A percentile compares a stretch with the other conserved stretches of the same genome.
Evolutionary conservation across 208 protist species (phyloP).

Genomic region (Trypanosoma theileri): DNA sequence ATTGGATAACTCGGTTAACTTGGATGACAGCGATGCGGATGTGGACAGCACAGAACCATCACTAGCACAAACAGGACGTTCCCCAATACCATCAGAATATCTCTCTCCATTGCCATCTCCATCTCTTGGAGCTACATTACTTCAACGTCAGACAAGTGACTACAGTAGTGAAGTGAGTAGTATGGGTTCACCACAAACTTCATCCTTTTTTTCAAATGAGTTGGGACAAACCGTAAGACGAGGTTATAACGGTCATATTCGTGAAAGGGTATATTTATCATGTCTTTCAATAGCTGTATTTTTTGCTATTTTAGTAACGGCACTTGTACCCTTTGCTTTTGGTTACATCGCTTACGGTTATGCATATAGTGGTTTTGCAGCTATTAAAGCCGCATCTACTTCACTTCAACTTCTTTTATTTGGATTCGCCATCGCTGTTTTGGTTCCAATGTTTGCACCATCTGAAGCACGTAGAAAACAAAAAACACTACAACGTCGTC

Average conservation of each 20-base stretch:
- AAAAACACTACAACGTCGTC: constrained; percentile 3
- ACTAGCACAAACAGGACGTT: neutral
- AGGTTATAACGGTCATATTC: neutral
- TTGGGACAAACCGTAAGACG: too few species aligned
- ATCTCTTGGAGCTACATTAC: neutral
- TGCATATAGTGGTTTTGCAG: constrained; percentile 38
- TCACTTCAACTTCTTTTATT: constrained; percentile 38
- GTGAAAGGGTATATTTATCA: constrained; percentile 12
- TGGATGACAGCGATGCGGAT: constrained; percentile 35
- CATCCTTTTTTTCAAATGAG: neutral
- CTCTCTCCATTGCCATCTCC: neutral
- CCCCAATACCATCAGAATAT: neutral
- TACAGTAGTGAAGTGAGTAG: neutral
- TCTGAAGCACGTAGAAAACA: neutral
- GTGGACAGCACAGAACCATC: neutral
- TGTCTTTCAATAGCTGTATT: constrained; percentile 22
- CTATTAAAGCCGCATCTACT: constrained; percentile 27
- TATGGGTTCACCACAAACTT: neutral
- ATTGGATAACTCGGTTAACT: constrained; percentile 29
- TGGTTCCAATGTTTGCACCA: constrained; percentile 47
- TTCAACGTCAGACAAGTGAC: constrained; percentile 8
- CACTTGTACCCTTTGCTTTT: constrained; percentile 52
- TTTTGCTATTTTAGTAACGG: constrained; percentile 42
- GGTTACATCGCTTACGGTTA: constrained; percentile 44
- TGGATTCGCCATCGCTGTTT: constrained; percentile 43